These are phyloP conservation scores for Zizania palustris DNA, from an alignment of 202 grass and related monocot species.

Conservation along the genomic window DNA sequence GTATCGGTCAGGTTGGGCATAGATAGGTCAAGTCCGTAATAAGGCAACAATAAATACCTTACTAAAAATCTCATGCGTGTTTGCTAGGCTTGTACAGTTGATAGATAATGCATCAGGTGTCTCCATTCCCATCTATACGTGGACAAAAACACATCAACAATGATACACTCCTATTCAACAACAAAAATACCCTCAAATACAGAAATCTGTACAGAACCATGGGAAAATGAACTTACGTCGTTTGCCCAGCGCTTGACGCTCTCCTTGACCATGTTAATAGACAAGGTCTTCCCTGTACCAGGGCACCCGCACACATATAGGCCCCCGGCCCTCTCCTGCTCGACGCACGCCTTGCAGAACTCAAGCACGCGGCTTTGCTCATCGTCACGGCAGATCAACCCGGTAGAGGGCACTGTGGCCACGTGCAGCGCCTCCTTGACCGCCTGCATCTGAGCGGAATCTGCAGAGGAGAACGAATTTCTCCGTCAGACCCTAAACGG, in stretches of 20 bases:
- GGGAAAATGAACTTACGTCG: constrained; percentile 47
- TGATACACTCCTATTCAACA: background rate
- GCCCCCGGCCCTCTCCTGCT: constrained; percentile 69
- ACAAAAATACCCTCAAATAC: constrained; percentile 19
- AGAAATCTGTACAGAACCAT: background rate
- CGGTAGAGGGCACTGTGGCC: constrained; percentile 58
- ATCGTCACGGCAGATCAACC: constrained; percentile 66
- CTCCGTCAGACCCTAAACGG: constrained; percentile 35
- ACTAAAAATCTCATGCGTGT: constrained; percentile 73
- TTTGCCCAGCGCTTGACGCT: constrained; percentile 60
- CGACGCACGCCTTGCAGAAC: constrained; percentile 64
- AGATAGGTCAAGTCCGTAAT: constrained; percentile 13
- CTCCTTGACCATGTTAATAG: constrained; percentile 69
- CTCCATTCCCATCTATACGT: constrained; percentile 53
- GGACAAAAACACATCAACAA: background rate
- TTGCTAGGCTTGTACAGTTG: constrained; percentile 85
- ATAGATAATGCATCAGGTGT: constrained; percentile 71
- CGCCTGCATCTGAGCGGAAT: constrained; percentile 71
- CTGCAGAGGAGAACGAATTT: constrained; percentile 42
- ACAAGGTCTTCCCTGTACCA: constrained; percentile 89
- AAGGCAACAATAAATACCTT: constrained; percentile 54
- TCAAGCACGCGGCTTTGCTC: constrained; percentile 77
- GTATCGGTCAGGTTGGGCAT: background rate
- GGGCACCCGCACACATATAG: constrained; percentile 86
- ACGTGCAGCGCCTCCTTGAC: constrained; percentile 86